A percentile compares a stretch with the other conserved stretches of the same genome.
Conservation (phyloP, 805 yeast species). For the Monosporozyma yasuniensis region DNA sequence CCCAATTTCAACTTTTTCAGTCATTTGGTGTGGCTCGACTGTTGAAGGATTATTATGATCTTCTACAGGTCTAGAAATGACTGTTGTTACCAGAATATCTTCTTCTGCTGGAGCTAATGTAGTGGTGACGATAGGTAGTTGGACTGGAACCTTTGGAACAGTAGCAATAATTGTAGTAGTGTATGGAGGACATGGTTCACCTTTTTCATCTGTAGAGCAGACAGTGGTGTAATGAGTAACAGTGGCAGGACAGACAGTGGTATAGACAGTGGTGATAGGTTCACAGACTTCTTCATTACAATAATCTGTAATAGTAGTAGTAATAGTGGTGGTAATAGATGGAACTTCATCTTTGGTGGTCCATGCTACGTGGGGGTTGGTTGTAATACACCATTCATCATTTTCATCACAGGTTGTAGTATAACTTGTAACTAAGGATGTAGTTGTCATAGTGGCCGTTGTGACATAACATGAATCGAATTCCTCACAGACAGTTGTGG, state of each 20-base stretch:
- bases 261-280: neutral
- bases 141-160: neutral
- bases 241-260: neutral
- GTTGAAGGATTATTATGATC: no score
- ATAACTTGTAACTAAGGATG: neutral
- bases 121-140: neutral
- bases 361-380: no score
- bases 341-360: neutral
- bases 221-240: neutral
- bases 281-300: neutral
- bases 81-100: no score
- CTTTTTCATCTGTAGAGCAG: neutral
- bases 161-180: neutral
- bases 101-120: neutral
- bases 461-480: no score
- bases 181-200: neutral
- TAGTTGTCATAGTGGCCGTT: neutral
- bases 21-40: neutral
- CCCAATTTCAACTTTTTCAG: neutral
- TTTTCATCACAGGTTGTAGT: neutral
- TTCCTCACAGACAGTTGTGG: no score
- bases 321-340: neutral
- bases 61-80: neutral
- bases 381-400: neutral
- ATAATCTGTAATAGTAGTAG: neutral